Conservation (phyloP, 768 basidiomycete species). For the Amanita pallidorosea region DNA sequence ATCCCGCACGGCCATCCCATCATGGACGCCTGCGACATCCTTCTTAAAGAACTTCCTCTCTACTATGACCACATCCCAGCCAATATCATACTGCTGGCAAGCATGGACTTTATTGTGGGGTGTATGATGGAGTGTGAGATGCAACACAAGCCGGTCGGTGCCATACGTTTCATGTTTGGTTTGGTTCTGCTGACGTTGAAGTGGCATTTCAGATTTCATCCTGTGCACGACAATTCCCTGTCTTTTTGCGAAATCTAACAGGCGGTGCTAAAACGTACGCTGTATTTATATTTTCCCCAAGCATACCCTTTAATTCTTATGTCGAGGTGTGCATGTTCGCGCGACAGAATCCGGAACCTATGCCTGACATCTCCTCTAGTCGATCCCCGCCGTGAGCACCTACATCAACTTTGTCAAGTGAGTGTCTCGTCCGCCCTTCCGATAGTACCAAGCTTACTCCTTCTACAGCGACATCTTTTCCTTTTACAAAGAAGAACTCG, state of each 20-base stretch:
- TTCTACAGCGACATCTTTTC: background rate
- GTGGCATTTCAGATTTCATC: background rate
- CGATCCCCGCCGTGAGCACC: background rate
- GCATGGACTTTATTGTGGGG: slow-evolving; percentile 23
- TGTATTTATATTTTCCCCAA: background rate
- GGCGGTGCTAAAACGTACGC: too few species aligned
- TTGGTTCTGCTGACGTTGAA: too few species aligned
- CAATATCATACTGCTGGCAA: slow-evolving; percentile 24
- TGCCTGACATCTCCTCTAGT: too few species aligned
- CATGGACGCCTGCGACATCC: slow-evolving; percentile 21
- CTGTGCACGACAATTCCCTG: background rate
- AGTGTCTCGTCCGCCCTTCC: background rate
- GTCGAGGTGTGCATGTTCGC: background rate
- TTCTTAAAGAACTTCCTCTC: slow-evolving; percentile 18
- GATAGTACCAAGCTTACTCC: too few species aligned
- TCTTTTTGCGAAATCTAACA: background rate
- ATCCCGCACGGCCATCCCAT: slow-evolving; percentile 17
- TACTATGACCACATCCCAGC: slow-evolving; percentile 18
- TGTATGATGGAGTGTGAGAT: slow-evolving; percentile 9
- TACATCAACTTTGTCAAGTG: slow-evolving; percentile 2
- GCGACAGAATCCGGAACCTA: too few species aligned
- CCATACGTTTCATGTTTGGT: too few species aligned
- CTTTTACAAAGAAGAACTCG: slow-evolving; percentile 4
- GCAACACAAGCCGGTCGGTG: background rate
- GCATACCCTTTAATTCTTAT: slow-evolving; percentile 6